A percentile compares a stretch with the other conserved stretches of the same genome.
Evolutionary conservation across 257 asterid species (phyloP).

Genomic region (Linaria vulgaris): DNA sequence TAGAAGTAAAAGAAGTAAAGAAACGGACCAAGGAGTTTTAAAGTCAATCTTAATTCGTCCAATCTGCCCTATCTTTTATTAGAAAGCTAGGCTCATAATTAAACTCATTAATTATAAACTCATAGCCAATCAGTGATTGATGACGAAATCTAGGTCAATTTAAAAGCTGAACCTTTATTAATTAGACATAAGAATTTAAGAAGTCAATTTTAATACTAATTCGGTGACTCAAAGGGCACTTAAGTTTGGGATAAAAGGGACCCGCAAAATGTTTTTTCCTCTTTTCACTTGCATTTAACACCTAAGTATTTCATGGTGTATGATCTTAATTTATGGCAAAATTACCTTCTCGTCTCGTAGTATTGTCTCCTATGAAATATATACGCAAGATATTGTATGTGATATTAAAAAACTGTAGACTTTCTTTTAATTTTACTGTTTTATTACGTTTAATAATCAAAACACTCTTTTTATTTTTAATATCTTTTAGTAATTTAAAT

Average conservation of each 20-base stretch:
- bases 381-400: too few species aligned
- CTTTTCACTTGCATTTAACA: conserved; percentile 26
- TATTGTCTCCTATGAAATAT: too few species aligned
- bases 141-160: conserved; percentile 46
- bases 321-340: neutral
- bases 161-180: conserved; percentile 27
- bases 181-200: conserved; percentile 10
- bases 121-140: conserved; percentile 31
- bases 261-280: conserved; percentile 9
- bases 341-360: too few species aligned
- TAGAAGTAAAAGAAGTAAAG: conserved; percentile 6
- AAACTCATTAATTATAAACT: conserved; percentile 24
- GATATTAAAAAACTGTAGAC: too few species aligned
- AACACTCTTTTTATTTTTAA: too few species aligned
- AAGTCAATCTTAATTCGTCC: conserved; percentile 28
- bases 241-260: conserved; percentile 29
- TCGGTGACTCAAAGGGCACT: conserved; percentile 60
- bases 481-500: too few species aligned
- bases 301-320: conserved; percentile 10
- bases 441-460: too few species aligned
- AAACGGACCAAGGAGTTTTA: conserved; percentile 5
- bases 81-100: conserved; percentile 4
- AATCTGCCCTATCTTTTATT: conserved; percentile 1
- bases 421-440: too few species aligned
- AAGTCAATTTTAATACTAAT: conserved; percentile 24